Percentiles rank a stretch among this genome's conserved stretches.
These are phyloP conservation scores for Heliophila coronopifolia DNA, from an alignment of 441 rosid genomes.

Conservation along the genomic window DNA sequence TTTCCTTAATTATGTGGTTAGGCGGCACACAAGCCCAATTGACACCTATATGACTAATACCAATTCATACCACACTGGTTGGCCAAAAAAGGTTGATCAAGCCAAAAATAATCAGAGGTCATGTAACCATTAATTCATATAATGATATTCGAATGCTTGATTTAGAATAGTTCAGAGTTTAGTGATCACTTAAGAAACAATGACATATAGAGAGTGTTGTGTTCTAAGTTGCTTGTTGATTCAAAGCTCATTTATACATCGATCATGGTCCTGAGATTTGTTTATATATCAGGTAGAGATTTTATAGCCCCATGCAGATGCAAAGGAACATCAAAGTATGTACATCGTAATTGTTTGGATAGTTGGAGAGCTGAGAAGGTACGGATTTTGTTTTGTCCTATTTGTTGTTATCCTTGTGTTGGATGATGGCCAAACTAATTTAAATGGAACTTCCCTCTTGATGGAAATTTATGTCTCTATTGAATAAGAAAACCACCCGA, in stretches of 20 bases:
- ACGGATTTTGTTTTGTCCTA: background rate
- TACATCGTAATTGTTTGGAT: constrained; percentile 94
- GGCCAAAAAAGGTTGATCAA: no score
- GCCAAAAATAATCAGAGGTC: no score
- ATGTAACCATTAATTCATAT: no score
- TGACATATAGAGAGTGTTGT: background rate
- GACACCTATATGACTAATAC: no score
- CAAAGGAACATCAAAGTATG: constrained; percentile 96
- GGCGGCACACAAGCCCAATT: no score
- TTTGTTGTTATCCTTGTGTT: background rate
- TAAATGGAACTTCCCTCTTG: background rate
- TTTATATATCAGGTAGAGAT: constrained; percentile 74
- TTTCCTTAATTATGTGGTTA: no score
- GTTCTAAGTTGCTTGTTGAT: background rate
- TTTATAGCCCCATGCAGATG: constrained; percentile 99
- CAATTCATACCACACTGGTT: no score
- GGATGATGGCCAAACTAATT: background rate
- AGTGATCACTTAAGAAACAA: background rate
- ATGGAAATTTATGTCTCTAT: background rate
- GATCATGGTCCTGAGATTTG: background rate
- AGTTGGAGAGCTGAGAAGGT: constrained; percentile 98
- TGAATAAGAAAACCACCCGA: background rate
- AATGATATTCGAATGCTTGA: no score
- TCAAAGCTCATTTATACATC: constrained; percentile 11
- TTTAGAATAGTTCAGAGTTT: constrained; percentile 5